Conservation (phyloP, 495 filamentous ascomycete species). For the Parmelia sp. region DNA sequence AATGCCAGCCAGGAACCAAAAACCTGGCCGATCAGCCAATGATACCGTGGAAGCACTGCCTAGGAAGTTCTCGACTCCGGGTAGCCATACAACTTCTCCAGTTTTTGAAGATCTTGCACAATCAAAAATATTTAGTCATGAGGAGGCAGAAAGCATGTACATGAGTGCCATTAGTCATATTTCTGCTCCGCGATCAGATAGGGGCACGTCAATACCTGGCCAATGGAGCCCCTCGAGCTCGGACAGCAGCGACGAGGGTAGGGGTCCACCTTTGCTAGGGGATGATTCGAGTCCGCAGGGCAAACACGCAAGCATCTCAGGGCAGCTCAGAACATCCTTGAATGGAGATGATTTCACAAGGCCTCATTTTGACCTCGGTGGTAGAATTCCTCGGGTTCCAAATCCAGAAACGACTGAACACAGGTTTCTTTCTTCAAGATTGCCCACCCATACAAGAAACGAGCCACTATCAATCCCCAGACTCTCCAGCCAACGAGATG, state of each 20-base stretch:
- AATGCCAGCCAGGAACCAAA: slow-evolving; percentile 21
- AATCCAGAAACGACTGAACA: neutral
- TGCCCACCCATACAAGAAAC: neutral
- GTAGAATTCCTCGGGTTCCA: neutral
- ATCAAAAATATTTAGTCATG: slow-evolving; percentile 79
- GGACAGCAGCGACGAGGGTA: slow-evolving; percentile 7
- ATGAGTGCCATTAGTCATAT: slow-evolving; percentile 64
- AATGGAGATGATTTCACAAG: neutral
- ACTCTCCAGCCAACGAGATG: neutral
- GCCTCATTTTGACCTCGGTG: neutral
- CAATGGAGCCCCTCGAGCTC: slow-evolving; percentile 13
- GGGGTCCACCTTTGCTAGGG: neutral
- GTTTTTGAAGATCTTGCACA: slow-evolving; percentile 50
- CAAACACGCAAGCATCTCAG: neutral
- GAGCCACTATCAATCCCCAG: neutral
- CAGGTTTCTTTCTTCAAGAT: neutral
- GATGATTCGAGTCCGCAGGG: neutral
- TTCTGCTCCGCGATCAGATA: slow-evolving; percentile 35
- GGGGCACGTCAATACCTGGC: slow-evolving; percentile 8
- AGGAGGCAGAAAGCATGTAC: slow-evolving; percentile 95
- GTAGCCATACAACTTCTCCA: slow-evolving; percentile 11
- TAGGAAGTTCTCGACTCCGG: slow-evolving; percentile 15
- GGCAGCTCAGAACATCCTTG: neutral
- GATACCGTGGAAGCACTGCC: neutral
- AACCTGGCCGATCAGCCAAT: neutral